Base-by-base conservation (phyloP, 108 stramenopile genomes). In the Hondaea fermentalgiana region DNA sequence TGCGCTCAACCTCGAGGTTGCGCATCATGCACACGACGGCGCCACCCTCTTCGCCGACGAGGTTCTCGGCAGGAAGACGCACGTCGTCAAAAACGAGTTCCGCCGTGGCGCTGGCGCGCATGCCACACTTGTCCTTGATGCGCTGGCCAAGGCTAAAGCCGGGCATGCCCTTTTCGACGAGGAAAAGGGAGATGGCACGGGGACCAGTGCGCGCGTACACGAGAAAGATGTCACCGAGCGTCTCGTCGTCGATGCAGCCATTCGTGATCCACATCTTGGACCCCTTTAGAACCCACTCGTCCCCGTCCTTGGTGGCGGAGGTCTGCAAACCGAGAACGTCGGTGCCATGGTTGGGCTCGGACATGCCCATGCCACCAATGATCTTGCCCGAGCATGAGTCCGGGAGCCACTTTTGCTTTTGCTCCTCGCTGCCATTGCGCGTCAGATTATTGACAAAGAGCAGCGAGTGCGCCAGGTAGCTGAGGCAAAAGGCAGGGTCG, bases 241-340 rank as follows among this genome's bases (percentile, higher is more conserved):
- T 93, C 28, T 93, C 89, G 23, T 96, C 97, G 47, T 96, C 95
- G 35, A 98, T 53, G 23, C 97, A 97, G 12, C 99, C 99, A 92
- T 99, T 99, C 25, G 99, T 99, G 89, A 99, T 99, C 99, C 99
- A 99, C 98, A 99, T 98, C 93, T 99, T 99, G 25, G 95, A 91
- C 6, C 99, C 99, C 90, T 97, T 98, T 89, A 99, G 88, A 16
- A 95, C 87, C 90, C 93, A 99, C 14, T 57, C 87, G 72, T 93
- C 92, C 47, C 89, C 88, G 64, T 94, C 90, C 49, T 89, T 58
- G 0, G 76, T 90, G 3, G 99, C 99, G 58, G 93, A 96, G 3
- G 99, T 97, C 58, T 88, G 90, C 97, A 99, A 97, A 14, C 98
- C 98, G 51, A 99, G 88, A 3, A 99, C 99, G 90, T 99, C 99